A percentile compares a stretch with the other conserved stretches of the same genome.
Evolutionary conservation across 1,139 yeast genomes (phyloP).

Genomic region (Yamadazyma friedrichii): DNA sequence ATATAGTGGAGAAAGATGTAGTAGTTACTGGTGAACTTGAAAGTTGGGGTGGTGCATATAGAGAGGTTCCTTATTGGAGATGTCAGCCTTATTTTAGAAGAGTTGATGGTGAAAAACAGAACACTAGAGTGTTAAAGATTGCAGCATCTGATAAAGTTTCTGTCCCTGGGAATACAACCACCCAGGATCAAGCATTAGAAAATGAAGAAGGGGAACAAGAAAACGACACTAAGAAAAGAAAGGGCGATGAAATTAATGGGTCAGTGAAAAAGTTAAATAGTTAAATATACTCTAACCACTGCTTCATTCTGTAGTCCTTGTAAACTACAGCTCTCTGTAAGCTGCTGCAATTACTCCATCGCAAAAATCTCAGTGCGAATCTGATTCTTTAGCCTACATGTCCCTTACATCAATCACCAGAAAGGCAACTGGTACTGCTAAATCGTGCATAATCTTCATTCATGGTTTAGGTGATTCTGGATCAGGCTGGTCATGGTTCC

Average conservation of each 20-base stretch:
- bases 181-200: background rate
- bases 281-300: background rate
- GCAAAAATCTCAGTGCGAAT: background rate
- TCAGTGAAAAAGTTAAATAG: conserved; percentile 3
- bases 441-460: conserved; percentile 62
- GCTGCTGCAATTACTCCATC: no score
- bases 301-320: no score
- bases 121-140: conserved; percentile 38
- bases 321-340: no score
- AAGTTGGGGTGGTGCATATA: conserved; percentile 79
- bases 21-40: conserved; percentile 55
- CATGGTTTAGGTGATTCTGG: conserved; percentile 96
- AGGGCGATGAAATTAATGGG: conserved; percentile 2
- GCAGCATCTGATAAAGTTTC: conserved; percentile 29
- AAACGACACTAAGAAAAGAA: background rate
- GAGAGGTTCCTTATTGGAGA: conserved; percentile 92
- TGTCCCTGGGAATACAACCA: background rate
- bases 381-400: conserved; percentile 3
- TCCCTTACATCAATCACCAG: conserved; percentile 20
- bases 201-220: background rate
- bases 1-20: conserved; percentile 46
- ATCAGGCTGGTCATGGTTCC: conserved; percentile 82
- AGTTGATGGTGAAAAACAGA: conserved; percentile 65
- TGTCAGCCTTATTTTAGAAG: conserved; percentile 93
- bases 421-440: conserved; percentile 9